These are phyloP conservation scores for Rhizopogon rudus DNA, from an alignment of 768 basidiomycete genomes.

Conservation along the genomic window DNA sequence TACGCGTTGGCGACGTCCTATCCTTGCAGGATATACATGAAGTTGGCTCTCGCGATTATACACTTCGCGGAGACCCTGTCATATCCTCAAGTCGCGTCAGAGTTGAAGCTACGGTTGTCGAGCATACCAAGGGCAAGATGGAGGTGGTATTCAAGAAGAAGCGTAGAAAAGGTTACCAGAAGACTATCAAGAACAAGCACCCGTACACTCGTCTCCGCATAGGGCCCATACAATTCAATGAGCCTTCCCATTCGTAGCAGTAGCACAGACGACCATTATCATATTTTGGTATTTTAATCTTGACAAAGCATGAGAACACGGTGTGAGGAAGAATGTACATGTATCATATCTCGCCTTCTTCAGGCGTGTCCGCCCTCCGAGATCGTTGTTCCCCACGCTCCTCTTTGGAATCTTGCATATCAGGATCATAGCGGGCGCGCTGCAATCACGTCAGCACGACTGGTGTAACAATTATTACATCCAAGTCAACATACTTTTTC, in stretches of 20 bases:
- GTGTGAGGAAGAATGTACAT: not conserved
- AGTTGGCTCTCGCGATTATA: constrained; percentile 93
- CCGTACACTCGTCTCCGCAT: constrained; percentile 94
- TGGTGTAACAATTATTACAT: not conserved
- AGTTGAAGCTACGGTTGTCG: constrained; percentile 88
- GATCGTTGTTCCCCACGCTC: constrained; percentile 32
- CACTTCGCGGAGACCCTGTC: constrained; percentile 72
- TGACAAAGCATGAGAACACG: not conserved
- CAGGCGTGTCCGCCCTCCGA: constrained; percentile 69
- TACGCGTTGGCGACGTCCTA: constrained; percentile 81
- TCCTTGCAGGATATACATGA: constrained; percentile 85
- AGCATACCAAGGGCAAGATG: constrained; percentile 95
- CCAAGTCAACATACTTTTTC: constrained; percentile 51
- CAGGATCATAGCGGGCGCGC: constrained; percentile 51
- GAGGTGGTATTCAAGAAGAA: constrained; percentile 95
- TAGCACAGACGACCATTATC: not conserved
- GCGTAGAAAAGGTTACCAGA: constrained; percentile 95
- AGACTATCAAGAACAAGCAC: constrained; percentile 91
- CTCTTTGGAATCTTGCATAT: constrained; percentile 40
- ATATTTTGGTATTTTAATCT: not conserved
- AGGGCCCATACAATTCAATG: constrained; percentile 63
- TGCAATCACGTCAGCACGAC: constrained; percentile 20
- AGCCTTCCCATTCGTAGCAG: constrained; percentile 25
- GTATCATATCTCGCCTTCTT: constrained; percentile 79
- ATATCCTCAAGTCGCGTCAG: constrained; percentile 63